phyloP scores from a whole-genome alignment of 2,329 filamentous ascomycete species.

The Ceratocystis smalleyi region DNA sequence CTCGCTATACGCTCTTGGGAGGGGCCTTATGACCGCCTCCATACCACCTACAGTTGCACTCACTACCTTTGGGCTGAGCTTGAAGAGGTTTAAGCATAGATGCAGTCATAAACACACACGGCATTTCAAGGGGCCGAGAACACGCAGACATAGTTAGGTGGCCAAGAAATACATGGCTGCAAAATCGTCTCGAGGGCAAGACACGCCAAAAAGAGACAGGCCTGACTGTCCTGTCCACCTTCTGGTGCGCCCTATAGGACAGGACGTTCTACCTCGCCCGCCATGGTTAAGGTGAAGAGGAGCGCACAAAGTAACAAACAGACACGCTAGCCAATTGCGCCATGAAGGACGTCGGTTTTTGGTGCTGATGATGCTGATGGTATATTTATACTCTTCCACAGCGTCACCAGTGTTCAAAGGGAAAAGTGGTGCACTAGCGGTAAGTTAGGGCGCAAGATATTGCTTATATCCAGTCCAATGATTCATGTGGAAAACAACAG shows the following conservation, averaged over 20 bases:
- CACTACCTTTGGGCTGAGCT: neutral
- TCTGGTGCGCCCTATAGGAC: neutral
- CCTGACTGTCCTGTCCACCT: constrained; percentile 15
- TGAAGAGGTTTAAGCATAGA: neutral
- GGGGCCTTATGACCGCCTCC: neutral
- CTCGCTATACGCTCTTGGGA: neutral
- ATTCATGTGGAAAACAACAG: neutral
- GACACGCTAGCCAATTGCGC: constrained; percentile 42
- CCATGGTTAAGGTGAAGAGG: neutral
- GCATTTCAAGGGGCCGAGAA: too few species aligned
- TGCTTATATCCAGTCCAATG: neutral
- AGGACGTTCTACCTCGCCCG: neutral
- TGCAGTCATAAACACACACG: too few species aligned
- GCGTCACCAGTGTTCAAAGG: neutral
- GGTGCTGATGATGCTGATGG: too few species aligned
- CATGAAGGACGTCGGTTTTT: constrained; percentile 23
- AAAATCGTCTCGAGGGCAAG: too few species aligned
- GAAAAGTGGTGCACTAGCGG: neutral
- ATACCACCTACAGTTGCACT: neutral
- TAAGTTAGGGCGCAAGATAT: too few species aligned
- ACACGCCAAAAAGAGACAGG: neutral
- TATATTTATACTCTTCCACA: too few species aligned
- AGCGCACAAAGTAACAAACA: constrained; percentile 34
- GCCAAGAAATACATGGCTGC: too few species aligned
- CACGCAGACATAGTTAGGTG: too few species aligned